phyloP scores from a whole-genome alignment of 1,139 yeast species.

The Wickerhamomyces sp. region DNA sequence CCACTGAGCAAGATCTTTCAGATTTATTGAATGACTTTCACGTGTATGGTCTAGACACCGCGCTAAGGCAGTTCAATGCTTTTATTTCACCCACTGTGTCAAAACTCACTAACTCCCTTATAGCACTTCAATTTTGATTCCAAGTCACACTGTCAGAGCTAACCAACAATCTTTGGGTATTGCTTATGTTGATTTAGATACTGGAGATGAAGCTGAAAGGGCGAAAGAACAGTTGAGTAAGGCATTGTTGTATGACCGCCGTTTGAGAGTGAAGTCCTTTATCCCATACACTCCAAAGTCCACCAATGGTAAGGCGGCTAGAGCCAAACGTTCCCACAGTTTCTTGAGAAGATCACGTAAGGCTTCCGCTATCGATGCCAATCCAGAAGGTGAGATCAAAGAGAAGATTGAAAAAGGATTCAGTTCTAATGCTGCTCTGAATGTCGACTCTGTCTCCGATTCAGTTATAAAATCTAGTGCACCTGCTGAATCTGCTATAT shows the following conservation, averaged over 20 bases:
- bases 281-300: slow-evolving; percentile 37
- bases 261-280: slow-evolving; percentile 34
- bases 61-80: no score
- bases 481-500: no score
- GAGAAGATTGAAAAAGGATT: neutral
- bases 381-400: slow-evolving; percentile 30
- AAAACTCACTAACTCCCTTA: slow-evolving; percentile 11
- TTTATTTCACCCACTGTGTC: no score
- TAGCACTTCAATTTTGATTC: slow-evolving; percentile 43
- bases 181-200: slow-evolving; percentile 60
- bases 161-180: slow-evolving; percentile 50
- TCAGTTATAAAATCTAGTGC: slow-evolving; percentile 5
- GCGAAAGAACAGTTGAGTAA: slow-evolving; percentile 42
- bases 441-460: neutral
- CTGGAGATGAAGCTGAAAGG: slow-evolving; percentile 40
- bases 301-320: slow-evolving; percentile 34
- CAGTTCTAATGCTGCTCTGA: neutral
- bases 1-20: slow-evolving; percentile 48
- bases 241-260: slow-evolving; percentile 34
- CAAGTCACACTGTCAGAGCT: slow-evolving; percentile 48
- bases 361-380: slow-evolving; percentile 13
- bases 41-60: no score
- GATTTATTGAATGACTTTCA: slow-evolving; percentile 34
- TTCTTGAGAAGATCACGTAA: slow-evolving; percentile 16
- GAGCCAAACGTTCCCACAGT: slow-evolving; percentile 43